Base-by-base conservation (phyloP, 495 filamentous ascomycete genomes). In the Penicillium verhagenii region DNA sequence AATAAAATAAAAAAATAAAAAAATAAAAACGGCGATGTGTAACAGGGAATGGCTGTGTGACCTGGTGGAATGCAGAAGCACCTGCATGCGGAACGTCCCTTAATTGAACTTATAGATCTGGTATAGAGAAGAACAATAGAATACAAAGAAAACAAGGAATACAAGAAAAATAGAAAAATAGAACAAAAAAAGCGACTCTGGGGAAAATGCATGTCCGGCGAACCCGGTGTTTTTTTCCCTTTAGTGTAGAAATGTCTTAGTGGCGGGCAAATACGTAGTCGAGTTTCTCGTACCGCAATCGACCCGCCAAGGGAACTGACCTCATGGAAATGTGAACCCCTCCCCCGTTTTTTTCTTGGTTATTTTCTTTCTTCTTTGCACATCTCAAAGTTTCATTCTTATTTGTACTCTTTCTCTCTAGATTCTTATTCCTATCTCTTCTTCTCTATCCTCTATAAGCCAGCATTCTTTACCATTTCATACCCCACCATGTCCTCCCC, bases 401-500 rank as follows among this genome's bases (percentile, higher is more conserved):
- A 29, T 31, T 42, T 26, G 29, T 43, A 47, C 47, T 46, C 50
- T 28, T 53, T 49, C 42, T 54, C 7, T 57, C 44, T 49, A 23
- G 42, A 48, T 50, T 23, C 50, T 48, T 37, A 52, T 23, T 46
- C 33, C 42, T 44, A 38, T 21, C 37, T 21, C 29, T 47, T 42
- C 52, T 53, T 16, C 16, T 16, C 13, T 6, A 14, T 18, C 11
- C 39, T 42, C 21, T 42, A 1, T 4, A 14, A 28, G 10, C 33
- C 14, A 35, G 33, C 33, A 16, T 35, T 14, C 10, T 28, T 4
- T 35, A 14, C 33, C 31, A n/a, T 35, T 50, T 24, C 38, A 14
- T 54, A 31, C 58, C 52, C 47, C 55, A 64, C 48, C 59, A 74
- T 74, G 72, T 71, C 72, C 21, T 68, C 67, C 50, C 72, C 83